Percentiles rank a stretch among this genome's conserved stretches.
These are phyloP conservation scores for Ganoderma boninense DNA, from an alignment of 1,284 basidiomycete genomes.

Conservation along the genomic window DNA sequence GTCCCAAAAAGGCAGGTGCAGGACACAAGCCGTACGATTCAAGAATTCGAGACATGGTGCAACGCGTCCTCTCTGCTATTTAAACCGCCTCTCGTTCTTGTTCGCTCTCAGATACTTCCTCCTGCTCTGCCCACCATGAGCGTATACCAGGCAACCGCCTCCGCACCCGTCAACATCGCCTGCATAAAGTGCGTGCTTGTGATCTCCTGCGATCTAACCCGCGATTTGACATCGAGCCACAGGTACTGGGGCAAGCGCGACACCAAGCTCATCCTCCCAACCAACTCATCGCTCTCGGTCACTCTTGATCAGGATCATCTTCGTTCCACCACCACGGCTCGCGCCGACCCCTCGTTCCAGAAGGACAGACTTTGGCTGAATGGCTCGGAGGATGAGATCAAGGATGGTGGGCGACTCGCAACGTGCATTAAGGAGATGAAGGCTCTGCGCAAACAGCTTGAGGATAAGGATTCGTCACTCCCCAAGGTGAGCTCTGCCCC, in stretches of 20 bases:
- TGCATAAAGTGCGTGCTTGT: conserved; percentile 83
- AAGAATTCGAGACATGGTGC: conserved; percentile 40
- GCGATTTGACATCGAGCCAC: conserved; percentile 31
- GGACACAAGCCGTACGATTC: conserved; percentile 37
- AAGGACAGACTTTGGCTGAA: conserved; percentile 94
- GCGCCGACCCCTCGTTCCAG: conserved; percentile 81
- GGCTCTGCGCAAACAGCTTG: conserved; percentile 76
- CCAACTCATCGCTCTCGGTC: conserved; percentile 97
- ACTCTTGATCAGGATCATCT: conserved; percentile 98
- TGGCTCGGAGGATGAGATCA: conserved; percentile 90
- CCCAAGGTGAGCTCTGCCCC: conserved; percentile 65
- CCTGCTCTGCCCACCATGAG: conserved; percentile 54
- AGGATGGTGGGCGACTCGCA: conserved; percentile 78
- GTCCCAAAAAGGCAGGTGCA: conserved; percentile 28
- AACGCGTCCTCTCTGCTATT: conserved; percentile 30
- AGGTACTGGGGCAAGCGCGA: conserved; percentile 99
- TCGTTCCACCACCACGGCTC: conserved; percentile 92
- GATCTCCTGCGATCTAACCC: conserved; percentile 16
- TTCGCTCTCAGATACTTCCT: conserved; percentile 25
- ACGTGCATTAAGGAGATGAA: conserved; percentile 94
- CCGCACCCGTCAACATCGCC: conserved; percentile 96
- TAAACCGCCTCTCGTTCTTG: conserved; percentile 25
- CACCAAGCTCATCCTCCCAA: conserved; percentile 94
- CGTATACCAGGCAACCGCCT: conserved; percentile 87
- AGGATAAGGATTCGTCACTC: conserved; percentile 69